Percentiles rank a stretch among this genome's conserved stretches.
These are phyloP conservation scores for Kickxella alabastrina DNA, from an alignment of 192 early-diverging fungal genomes.

Conservation along the genomic window DNA sequence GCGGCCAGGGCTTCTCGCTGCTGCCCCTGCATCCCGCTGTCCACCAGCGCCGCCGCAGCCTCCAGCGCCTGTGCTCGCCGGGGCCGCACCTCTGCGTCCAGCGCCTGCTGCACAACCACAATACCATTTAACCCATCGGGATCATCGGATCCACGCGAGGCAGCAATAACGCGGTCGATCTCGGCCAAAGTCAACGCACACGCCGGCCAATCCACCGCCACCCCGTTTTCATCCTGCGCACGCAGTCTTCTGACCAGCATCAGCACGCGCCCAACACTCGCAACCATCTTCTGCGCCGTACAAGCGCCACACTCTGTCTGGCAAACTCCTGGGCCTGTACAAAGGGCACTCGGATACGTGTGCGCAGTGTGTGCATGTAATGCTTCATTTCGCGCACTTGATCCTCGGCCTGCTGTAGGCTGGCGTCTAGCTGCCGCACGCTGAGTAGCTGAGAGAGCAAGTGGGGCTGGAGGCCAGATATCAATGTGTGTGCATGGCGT, in stretches of 20 bases:
- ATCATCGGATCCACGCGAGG: constrained; percentile 11
- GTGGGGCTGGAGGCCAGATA: constrained; percentile 8
- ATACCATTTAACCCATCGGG: no score
- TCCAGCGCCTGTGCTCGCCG: no score
- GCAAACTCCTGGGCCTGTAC: constrained; percentile 26
- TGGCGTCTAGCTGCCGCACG: constrained; percentile 18
- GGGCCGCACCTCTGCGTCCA: constrained; percentile 8
- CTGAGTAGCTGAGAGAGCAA: constrained; percentile 32
- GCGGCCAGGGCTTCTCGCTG: no score
- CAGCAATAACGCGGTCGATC: constrained; percentile 14
- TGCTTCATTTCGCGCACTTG: constrained; percentile 36
- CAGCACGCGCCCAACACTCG: no score
- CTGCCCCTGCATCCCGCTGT: constrained; percentile 20
- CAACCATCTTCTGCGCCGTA: no score
- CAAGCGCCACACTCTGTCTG: no score
- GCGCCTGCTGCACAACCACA: no score
- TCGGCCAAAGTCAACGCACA: constrained; percentile 38
- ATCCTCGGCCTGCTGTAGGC: constrained; percentile 26
- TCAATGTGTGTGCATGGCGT: constrained; percentile 8
- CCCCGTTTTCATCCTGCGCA: neutral
- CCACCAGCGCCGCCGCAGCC: constrained; percentile 20
- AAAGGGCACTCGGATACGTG: constrained; percentile 34
- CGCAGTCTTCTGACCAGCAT: constrained; percentile 31
- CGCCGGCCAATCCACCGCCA: constrained; percentile 19
- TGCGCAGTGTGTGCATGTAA: constrained; percentile 36